Conservation (phyloP, 768 basidiomycete genomes). For the Russula olivacea region DNA sequence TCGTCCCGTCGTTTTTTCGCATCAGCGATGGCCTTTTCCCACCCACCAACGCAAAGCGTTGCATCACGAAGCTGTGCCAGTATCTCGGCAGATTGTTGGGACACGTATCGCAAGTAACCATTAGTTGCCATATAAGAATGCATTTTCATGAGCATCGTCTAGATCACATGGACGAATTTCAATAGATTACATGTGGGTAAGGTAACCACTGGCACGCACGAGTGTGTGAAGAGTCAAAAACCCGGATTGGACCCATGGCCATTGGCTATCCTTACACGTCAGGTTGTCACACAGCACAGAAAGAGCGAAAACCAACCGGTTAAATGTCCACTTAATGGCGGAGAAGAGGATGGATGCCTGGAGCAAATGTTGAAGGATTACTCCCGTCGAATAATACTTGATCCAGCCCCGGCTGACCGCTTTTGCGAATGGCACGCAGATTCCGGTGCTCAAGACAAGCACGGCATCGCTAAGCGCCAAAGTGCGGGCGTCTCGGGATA, state of each 20-base stretch:
- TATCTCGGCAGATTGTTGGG: slow-evolving; percentile 41
- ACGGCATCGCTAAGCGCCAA: slow-evolving; percentile 81
- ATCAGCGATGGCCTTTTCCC: slow-evolving; percentile 51
- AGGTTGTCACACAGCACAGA: background rate
- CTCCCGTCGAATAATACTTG: slow-evolving; percentile 68
- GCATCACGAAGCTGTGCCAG: slow-evolving; percentile 43
- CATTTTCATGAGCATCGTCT: slow-evolving; percentile 92
- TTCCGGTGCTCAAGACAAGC: slow-evolving; percentile 66
- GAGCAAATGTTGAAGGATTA: slow-evolving; percentile 71
- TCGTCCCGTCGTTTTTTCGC: slow-evolving; percentile 44
- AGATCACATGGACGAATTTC: background rate
- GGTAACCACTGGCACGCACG: slow-evolving; percentile 42
- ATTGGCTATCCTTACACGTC: slow-evolving; percentile 48
- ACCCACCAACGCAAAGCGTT: slow-evolving; percentile 54
- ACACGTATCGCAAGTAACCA: slow-evolving; percentile 63
- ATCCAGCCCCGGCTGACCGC: slow-evolving; percentile 75
- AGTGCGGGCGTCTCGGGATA: slow-evolving; percentile 77
- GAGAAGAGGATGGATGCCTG: slow-evolving; percentile 69
- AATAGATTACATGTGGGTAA: background rate
- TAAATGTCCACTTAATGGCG: slow-evolving; percentile 86
- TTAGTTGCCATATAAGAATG: slow-evolving; percentile 91
- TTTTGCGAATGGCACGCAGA: slow-evolving; percentile 82
- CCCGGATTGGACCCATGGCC: slow-evolving; percentile 97
- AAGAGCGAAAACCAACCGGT: slow-evolving; percentile 42
- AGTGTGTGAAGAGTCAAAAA: slow-evolving; percentile 84